Evolutionary conservation across 345 rosid species (phyloP).

Genomic region (Ricinus communis): DNA sequence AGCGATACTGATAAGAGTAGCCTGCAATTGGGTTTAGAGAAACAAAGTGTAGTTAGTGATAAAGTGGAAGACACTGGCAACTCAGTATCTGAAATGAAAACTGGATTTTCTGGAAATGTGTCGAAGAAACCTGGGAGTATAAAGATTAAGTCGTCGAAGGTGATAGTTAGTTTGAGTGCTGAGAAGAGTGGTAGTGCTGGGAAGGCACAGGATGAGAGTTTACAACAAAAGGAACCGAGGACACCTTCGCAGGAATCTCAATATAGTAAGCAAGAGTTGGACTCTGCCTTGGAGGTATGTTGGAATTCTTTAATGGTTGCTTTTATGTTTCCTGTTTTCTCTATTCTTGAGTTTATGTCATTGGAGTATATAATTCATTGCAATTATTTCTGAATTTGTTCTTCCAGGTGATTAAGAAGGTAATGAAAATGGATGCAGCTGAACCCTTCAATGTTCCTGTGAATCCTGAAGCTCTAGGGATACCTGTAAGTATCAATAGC

Average conservation of each 20-base stretch:
- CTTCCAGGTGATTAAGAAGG: slow-evolving; percentile 75
- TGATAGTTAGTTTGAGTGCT: slow-evolving; percentile 39
- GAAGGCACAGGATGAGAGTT: slow-evolving; percentile 30
- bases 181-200: slow-evolving; percentile 35
- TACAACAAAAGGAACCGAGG: slow-evolving; percentile 43
- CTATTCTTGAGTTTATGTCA: background rate
- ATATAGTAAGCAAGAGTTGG: slow-evolving; percentile 67
- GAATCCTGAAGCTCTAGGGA: slow-evolving; percentile 92
- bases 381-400: slow-evolving; percentile 2
- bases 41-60: slow-evolving; percentile 41
- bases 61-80: slow-evolving; percentile 60
- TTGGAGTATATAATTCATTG: background rate
- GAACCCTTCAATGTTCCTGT: slow-evolving; percentile 90
- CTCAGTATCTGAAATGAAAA: slow-evolving; percentile 48
- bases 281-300: slow-evolving; percentile 62
- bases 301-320: slow-evolving; percentile 5
- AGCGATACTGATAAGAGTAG: slow-evolving; percentile 61
- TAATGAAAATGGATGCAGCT: slow-evolving; percentile 99
- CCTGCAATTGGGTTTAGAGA: slow-evolving; percentile 48
- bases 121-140: slow-evolving; percentile 75
- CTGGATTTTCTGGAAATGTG: slow-evolving; percentile 41
- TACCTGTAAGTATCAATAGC: slow-evolving; percentile 66
- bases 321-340: background rate
- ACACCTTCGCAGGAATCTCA: slow-evolving; percentile 33
- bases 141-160: slow-evolving; percentile 62